A percentile compares a stretch with the other conserved stretches of the same genome.
Conservation (phyloP, 495 filamentous ascomycete species). For the Stereocaulon alpinum region DNA sequence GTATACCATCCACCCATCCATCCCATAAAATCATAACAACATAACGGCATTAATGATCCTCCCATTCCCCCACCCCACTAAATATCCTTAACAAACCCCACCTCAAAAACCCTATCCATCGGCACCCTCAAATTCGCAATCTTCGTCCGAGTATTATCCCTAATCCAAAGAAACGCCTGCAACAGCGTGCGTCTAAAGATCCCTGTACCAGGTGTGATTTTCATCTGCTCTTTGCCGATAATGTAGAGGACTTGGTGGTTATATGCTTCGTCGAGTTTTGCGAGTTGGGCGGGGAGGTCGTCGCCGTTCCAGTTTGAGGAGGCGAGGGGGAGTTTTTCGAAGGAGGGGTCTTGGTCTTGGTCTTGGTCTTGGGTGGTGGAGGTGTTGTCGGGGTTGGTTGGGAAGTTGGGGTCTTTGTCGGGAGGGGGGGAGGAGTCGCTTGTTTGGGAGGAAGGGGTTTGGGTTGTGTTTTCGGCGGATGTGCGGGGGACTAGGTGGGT, state of each 20-base stretch:
- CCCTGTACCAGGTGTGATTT: constrained; percentile 33
- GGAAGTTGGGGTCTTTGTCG: too few relatives aligned
- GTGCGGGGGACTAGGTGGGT: background rate
- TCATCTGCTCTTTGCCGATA: constrained; percentile 62
- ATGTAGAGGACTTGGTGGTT: constrained; percentile 54
- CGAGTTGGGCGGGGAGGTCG: constrained; percentile 26
- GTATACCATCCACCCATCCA: too few relatives aligned
- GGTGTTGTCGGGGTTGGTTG: background rate
- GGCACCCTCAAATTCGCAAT: constrained; percentile 49
- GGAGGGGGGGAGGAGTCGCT: too few relatives aligned
- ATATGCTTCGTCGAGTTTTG: constrained; percentile 44
- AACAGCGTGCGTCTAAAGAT: constrained; percentile 38
- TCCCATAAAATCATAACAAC: too few relatives aligned
- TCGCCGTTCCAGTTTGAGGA: background rate
- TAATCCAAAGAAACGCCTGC: constrained; percentile 51
- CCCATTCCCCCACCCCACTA: constrained; percentile 11
- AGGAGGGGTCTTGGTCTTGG: background rate
- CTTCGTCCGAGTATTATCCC: constrained; percentile 57
- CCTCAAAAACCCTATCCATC: constrained; percentile 52
- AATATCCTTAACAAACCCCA: constrained; percentile 61
- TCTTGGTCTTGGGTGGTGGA: background rate
- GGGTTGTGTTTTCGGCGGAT: too few relatives aligned
- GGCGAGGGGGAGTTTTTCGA: background rate
- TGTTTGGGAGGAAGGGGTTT: too few relatives aligned
- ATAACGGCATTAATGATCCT: too few relatives aligned